Percentiles rank a stretch among this genome's conserved stretches.
These are phyloP conservation scores for Chaetomiaceae sp. DNA, from an alignment of 2,329 filamentous ascomycete species.

Conservation along the genomic window DNA sequence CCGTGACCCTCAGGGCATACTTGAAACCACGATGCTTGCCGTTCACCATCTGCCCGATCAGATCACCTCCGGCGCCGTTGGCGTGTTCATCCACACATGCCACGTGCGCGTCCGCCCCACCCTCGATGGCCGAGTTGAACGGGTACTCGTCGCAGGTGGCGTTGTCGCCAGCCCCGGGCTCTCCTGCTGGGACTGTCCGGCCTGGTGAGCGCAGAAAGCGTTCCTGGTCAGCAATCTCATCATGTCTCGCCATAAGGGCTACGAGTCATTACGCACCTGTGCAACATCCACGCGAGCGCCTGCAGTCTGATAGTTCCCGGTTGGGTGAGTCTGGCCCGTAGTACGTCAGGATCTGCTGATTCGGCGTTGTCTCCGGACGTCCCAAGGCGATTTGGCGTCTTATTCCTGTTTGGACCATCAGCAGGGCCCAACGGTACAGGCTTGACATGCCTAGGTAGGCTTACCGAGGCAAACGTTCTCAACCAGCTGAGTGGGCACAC, in stretches of 20 bases:
- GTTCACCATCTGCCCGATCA: neutral
- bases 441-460: neutral
- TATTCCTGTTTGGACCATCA: neutral
- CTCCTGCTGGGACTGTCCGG: neutral
- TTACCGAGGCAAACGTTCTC: neutral
- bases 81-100: neutral
- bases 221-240: no score
- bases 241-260: neutral
- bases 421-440: neutral
- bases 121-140: neutral
- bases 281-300: neutral
- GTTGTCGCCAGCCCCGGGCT: neutral
- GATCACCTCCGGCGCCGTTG: neutral
- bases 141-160: constrained; percentile 1
- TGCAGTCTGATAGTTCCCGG: neutral
- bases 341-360: neutral
- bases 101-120: neutral
- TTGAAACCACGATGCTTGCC: neutral
- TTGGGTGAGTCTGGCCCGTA: neutral
- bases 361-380: neutral
- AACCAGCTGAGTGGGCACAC: neutral
- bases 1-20: neutral
- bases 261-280: neutral
- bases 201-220: neutral
- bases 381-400: neutral